These are phyloP conservation scores for Apiotrichum gamsii DNA, from an alignment of 1,284 basidiomycete genomes.

Conservation along the genomic window DNA sequence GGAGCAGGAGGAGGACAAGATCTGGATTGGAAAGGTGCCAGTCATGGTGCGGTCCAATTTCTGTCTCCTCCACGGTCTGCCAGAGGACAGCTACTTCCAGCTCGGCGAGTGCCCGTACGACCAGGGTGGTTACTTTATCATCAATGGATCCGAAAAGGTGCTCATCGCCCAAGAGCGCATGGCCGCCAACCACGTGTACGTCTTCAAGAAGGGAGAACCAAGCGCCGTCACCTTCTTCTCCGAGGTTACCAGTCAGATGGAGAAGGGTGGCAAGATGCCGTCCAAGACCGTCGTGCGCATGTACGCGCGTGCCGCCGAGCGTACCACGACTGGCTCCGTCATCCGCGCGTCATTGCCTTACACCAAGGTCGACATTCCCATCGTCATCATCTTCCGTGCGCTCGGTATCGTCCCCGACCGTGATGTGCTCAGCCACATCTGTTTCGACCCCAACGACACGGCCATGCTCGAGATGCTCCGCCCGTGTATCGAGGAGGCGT, in stretches of 20 bases:
- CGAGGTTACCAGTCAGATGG: conserved; percentile 95
- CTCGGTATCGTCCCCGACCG: conserved; percentile 96
- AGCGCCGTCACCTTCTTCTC: conserved; percentile 93
- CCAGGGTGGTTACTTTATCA: conserved; percentile 96
- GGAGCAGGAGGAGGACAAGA: conserved; percentile 66
- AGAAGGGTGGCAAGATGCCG: conserved; percentile 97
- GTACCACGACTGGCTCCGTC: conserved; percentile 63
- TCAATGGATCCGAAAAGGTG: conserved; percentile 99
- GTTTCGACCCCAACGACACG: conserved; percentile 92
- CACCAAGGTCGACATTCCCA: conserved; percentile 96
- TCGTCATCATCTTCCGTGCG: conserved; percentile 98
- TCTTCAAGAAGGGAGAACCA: conserved; percentile 96
- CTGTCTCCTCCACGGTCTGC: conserved; percentile 78
- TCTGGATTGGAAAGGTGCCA: conserved; percentile 97
- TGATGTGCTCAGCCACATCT: conserved; percentile 96
- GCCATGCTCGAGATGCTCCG: conserved; percentile 98
- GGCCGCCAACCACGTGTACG: conserved; percentile 99
- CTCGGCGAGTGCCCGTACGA: conserved; percentile 98
- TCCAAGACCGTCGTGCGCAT: conserved; percentile 98
- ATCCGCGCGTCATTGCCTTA: conserved; percentile 98
- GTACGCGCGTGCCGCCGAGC: conserved; percentile 64
- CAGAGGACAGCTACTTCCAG: conserved; percentile 75
- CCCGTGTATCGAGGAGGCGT: conserved; percentile 97
- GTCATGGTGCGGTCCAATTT: conserved; percentile 97
- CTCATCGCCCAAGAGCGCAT: conserved; percentile 98